Evolutionary conservation across 352 stramenopile species (phyloP).

Genomic region (Aphanomyces cochlioides): DNA sequence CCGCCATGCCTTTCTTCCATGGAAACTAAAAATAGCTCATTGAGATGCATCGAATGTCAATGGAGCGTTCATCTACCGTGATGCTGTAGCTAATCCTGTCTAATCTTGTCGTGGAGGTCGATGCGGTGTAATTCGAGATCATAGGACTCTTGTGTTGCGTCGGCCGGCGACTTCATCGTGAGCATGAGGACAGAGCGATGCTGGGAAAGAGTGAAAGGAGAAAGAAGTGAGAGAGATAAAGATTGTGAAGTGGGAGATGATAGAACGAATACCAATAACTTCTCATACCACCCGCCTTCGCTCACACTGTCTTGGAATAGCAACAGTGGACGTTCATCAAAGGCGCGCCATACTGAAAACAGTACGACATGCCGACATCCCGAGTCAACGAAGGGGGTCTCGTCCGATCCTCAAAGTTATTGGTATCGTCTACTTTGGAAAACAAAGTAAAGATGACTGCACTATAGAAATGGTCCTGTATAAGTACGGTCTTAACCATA

Average conservation of each 20-base stretch:
- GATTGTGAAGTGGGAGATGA: background rate
- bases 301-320: constrained; percentile 7
- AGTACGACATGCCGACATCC: background rate
- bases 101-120: too few species aligned
- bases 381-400: constrained; percentile 3
- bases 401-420: constrained; percentile 5
- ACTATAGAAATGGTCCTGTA: constrained; percentile 2
- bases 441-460: constrained; percentile 1
- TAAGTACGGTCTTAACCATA: background rate
- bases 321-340: constrained; percentile 7
- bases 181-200: too few species aligned
- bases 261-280: background rate
- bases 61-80: too few species aligned
- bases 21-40: too few species aligned
- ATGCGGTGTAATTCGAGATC: too few species aligned
- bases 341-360: too few species aligned
- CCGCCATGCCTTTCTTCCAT: too few species aligned
- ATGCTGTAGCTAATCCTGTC: too few species aligned
- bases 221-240: background rate
- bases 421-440: constrained; percentile 7
- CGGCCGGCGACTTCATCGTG: too few species aligned
- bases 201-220: background rate
- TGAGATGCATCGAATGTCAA: too few species aligned
- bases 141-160: too few species aligned
- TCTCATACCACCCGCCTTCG: constrained; percentile 2